Evolutionary conservation across 306 rosid genomes (phyloP), one percentile per base, ranked within the genome.

Genomic region (Cicer arietinum): DNA sequence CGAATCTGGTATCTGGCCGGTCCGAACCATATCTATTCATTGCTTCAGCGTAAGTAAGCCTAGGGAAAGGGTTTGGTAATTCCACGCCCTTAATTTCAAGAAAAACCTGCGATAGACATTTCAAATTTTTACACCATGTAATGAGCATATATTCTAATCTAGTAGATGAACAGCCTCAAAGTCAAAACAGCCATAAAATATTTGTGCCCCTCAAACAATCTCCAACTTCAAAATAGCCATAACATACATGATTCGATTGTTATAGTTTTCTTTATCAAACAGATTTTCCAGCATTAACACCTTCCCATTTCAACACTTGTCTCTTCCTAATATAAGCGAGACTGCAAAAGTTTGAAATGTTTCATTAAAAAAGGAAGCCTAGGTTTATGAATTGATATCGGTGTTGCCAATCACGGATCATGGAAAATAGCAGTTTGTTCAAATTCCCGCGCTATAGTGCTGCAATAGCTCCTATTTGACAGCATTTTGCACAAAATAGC

Each of bases 11-110:
- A 82, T 91, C 97, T 59, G 96, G 97, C 83, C 90, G 79, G 77
- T 91, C 98, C 6, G 97, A 91, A 79, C 98, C 96, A 78, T 94
- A 91, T 81, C 91, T 86, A 82, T 83, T 83, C 90, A 87, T 91
- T 61, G 98, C 97, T 80, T 91, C 98, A 74, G 97, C 89, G 80
- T 94, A 94, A n/a, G 97, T 89, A 80, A 94, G 97, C 95, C 95
- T 87, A 18, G 97, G 97, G 76, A 94, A 94, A 75, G 98, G 96
- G 65, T 90, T 85, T 25, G 98, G 96, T 52, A 94, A 82, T 76
- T 89, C 84, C 54, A 94, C 88, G 8, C 93, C 95, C 77, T 86
- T 94, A 41, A 91, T 87, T 73, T 91, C 98, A 70, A 82, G 82
- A 74, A 94, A 94, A 84, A 94, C 96, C 98, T 94, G 91, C 85